phyloP scores from a whole-genome alignment of 2,329 filamentous ascomycete genomes.

The Pyricularia grisea region DNA sequence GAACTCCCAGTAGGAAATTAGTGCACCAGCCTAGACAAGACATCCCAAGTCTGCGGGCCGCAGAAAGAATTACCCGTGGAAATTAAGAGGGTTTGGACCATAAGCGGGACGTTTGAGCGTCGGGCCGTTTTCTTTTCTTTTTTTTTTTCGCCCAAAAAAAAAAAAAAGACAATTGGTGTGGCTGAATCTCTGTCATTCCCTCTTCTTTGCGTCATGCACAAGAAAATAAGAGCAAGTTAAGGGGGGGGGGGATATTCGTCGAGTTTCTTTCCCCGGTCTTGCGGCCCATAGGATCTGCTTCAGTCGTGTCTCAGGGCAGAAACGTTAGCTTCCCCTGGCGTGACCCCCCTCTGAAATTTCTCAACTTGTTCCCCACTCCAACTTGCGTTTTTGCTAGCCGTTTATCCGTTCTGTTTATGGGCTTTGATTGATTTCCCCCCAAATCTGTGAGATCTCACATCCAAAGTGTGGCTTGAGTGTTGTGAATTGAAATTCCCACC shows the following conservation, averaged over 20 bases:
- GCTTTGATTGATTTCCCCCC: background rate
- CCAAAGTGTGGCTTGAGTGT: background rate
- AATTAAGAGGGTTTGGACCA: too few relatives aligned
- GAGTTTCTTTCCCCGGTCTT: background rate
- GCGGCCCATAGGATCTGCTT: background rate
- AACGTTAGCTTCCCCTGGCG: background rate
- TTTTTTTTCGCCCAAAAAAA: background rate
- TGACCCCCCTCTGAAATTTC: background rate
- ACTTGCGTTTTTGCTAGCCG: background rate
- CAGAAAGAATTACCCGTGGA: too few relatives aligned
- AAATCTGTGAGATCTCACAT: background rate
- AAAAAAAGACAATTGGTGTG: constrained; percentile 2
- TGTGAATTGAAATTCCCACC: background rate
- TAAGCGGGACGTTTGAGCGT: too few relatives aligned
- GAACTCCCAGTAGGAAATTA: too few relatives aligned
- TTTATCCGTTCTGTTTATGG: background rate
- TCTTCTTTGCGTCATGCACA: background rate
- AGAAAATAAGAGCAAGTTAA: background rate
- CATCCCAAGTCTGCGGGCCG: too few relatives aligned
- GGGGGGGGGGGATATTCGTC: background rate
- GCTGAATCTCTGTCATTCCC: background rate
- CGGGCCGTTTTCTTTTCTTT: too few relatives aligned
- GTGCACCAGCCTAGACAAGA: too few relatives aligned
- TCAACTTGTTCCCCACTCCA: background rate
- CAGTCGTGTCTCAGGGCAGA: background rate